phyloP scores from a whole-genome alignment of 1,284 basidiomycete genomes.

The Anthracocystis setariae region DNA sequence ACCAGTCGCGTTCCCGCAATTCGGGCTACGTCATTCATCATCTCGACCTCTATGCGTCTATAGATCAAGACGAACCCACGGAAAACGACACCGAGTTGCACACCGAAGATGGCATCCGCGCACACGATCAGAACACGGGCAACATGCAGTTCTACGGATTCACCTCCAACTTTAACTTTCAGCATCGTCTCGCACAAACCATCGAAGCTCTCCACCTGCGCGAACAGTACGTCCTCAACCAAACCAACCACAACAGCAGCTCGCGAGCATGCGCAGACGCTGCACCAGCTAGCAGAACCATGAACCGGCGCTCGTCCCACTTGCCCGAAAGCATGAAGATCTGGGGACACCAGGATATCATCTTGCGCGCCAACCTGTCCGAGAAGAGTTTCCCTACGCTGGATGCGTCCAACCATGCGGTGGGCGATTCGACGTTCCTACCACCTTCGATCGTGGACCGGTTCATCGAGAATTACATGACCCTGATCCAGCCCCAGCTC shows the following conservation, averaged over 20 bases:
- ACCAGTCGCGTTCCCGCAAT: constrained; percentile 24
- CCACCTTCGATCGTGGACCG: constrained; percentile 49
- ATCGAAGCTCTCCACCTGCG: constrained; percentile 41
- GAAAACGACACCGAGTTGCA: constrained; percentile 33
- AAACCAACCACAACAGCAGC: constrained; percentile 7
- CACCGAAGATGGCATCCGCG: constrained; percentile 48
- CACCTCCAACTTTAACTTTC: constrained; percentile 53
- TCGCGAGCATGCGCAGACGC: constrained; percentile 1
- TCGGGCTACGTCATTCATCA: constrained; percentile 40
- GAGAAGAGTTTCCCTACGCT: constrained; percentile 42
- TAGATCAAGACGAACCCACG: constrained; percentile 38
- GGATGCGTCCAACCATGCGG: constrained; percentile 30
- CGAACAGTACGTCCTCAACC: constrained; percentile 27
- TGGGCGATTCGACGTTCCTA: constrained; percentile 46
- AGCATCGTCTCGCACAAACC: constrained; percentile 44
- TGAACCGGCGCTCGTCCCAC: constrained; percentile 18
- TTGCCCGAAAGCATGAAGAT: constrained; percentile 47
- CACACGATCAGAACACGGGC: constrained; percentile 46
- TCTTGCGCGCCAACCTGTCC: constrained; percentile 37
- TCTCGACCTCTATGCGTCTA: constrained; percentile 40
- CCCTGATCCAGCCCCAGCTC: constrained; percentile 45
- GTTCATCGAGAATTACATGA: constrained; percentile 51
- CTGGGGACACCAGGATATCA: constrained; percentile 49
- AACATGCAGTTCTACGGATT: constrained; percentile 54
- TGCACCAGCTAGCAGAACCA: constrained; percentile 8